These are phyloP conservation scores for Fusarium sp. DNA, from an alignment of 2,329 filamentous ascomycete genomes.

Conservation along the genomic window DNA sequence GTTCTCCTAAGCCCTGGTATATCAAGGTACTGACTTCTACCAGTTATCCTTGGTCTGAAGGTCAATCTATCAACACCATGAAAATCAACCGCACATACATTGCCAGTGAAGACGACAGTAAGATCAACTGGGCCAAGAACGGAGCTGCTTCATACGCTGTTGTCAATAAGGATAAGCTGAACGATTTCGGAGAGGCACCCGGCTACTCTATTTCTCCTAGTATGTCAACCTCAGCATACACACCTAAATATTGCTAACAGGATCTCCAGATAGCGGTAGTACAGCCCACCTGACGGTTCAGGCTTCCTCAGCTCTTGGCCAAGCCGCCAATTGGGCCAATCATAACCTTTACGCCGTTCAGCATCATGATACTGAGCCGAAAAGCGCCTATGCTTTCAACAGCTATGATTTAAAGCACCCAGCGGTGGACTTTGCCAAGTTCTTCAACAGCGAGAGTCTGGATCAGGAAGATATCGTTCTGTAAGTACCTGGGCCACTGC, in stretches of 20 bases:
- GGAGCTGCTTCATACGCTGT: constrained; percentile 63
- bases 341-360: constrained; percentile 66
- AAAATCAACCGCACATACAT: constrained; percentile 61
- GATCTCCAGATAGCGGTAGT: constrained; percentile 21
- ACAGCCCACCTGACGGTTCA: constrained; percentile 62
- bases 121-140: constrained; percentile 66
- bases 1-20: accelerated
- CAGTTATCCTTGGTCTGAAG: constrained; percentile 62
- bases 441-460: constrained; percentile 32
- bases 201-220: constrained; percentile 56
- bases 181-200: constrained; percentile 66
- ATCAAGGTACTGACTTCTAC: neutral
- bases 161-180: constrained; percentile 65
- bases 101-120: constrained; percentile 59
- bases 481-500: neutral
- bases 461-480: constrained; percentile 37
- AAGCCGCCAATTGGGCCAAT: constrained; percentile 64
- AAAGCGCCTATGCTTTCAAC: constrained; percentile 62
- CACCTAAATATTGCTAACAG: neutral
- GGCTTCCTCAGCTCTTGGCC: constrained; percentile 63
- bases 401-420: constrained; percentile 63
- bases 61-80: constrained; percentile 66
- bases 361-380: constrained; percentile 68
- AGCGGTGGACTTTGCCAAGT: constrained; percentile 28
- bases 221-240: neutral